Percentiles rank a stretch among this genome's conserved stretches.
Evolutionary conservation across 305 asterid species (phyloP).

Genomic region (Fraxinus platypoda): DNA sequence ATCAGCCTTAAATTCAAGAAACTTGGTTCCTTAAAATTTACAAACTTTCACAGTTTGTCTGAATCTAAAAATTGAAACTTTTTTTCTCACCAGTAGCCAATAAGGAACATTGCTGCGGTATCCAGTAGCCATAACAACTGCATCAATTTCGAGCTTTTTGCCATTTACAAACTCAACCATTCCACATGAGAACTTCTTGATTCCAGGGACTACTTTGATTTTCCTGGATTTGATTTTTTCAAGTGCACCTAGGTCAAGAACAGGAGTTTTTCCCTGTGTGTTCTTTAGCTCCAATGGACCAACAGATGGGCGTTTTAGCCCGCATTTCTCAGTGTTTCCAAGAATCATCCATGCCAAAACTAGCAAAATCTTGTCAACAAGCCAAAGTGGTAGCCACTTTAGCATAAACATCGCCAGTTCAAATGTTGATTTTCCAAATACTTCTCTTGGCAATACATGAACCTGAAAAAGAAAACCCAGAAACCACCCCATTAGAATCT

Average conservation of each 20-base stretch:
- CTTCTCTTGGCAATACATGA: constrained; percentile 65
- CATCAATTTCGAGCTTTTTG: constrained; percentile 42
- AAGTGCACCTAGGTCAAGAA: constrained; percentile 61
- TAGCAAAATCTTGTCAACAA: constrained; percentile 58
- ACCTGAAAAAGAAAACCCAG: constrained; percentile 39
- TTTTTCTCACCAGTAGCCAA: constrained; percentile 58
- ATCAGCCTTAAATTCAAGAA: constrained; percentile 19
- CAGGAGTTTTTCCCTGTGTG: constrained; percentile 65
- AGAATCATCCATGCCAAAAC: constrained; percentile 50
- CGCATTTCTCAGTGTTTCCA: constrained; percentile 50
- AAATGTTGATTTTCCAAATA: constrained; percentile 62
- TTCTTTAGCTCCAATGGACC: constrained; percentile 69
- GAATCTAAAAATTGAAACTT: background rate
- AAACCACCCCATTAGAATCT: background rate
- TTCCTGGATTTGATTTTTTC: constrained; percentile 56
- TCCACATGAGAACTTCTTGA: constrained; percentile 36
- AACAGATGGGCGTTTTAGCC: constrained; percentile 47
- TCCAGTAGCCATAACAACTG: constrained; percentile 73
- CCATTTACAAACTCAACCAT: constrained; percentile 48
- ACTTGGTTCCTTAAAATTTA: background rate
- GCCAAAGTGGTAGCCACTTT: constrained; percentile 69
- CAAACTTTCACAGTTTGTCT: background rate
- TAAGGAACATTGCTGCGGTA: constrained; percentile 70
- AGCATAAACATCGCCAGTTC: constrained; percentile 56
- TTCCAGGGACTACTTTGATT: constrained; percentile 52